Evolutionary conservation across 768 basidiomycete species (phyloP), one percentile per base, ranked within the genome.

Genomic region (Xerocomus brunneocitrinus): DNA sequence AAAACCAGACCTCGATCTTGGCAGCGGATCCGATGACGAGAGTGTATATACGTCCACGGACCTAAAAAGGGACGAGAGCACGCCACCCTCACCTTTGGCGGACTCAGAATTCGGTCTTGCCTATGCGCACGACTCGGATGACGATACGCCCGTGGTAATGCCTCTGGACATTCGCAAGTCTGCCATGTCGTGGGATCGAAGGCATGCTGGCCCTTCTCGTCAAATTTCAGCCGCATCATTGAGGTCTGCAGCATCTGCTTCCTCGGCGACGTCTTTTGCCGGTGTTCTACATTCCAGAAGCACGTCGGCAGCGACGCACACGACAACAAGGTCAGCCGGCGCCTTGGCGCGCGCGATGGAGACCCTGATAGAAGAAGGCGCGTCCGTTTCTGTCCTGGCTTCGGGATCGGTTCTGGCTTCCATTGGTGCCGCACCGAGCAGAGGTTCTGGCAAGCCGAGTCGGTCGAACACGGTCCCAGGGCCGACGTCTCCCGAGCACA

Each of bases 381-480:
- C 63, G 35, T 72, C 69, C 1, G 58, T 71, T 46, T 70, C 68
- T 5, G 56, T 71, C 35, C 70, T 70, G 13, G 70, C 70, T 19
- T 70, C 68, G 3, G 68, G 68, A 19, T 69, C 68, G 0, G 69
- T 69, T 12, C 54, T 68, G 24, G 67, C 70, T 24, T 63, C 69
- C 8, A 63, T 70, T 22, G 58, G 63, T 44, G 61, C 61, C 5
- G 40, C 58, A 19, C 25, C 61, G 28, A 48, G 50, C 19, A 58
- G 67, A 54, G 36, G 47, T 22, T 12, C 58, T 59, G 66, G 69
- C 35, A 69, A 71, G 22, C 71, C 71, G 22, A 69, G 67, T 49
- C 65, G 80, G 52, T 81, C 78, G 58, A 82, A 79, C 61, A 85
- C 77, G 32, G 79, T 80, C 35, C 77, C 76, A 44, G 76, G 70